Base-by-base conservation (phyloP, 2,329 filamentous ascomycete genomes). In the Albophoma yamanashiensis region DNA sequence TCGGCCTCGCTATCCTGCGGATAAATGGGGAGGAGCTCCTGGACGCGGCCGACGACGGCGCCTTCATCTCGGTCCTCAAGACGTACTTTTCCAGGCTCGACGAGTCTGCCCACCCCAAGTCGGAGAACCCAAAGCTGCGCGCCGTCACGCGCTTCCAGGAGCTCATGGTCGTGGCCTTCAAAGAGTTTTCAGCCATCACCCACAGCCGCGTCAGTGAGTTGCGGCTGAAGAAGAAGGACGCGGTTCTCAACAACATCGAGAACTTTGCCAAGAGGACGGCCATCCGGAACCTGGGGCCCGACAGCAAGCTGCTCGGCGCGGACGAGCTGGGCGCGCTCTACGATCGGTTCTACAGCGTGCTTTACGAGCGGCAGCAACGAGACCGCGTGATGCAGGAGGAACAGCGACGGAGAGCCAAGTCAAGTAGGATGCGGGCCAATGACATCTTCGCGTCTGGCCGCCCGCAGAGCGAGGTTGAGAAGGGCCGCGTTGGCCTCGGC, bases 131-230 rank as follows among this genome's bases (percentile, higher is more conserved):
- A 3, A 99, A 97, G 75, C 79, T 97, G 58, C 85, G 93, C 58
- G 91, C 92, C 0, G 94, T 99, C 59, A 99, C 95, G 7, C 85
- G 91, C 55, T 99, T 99, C 71, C 94, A 99, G 69, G 94, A 97
- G 73, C 83, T 99, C 60, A 97, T 99, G 92, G 94, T 99, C 3
- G 94, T 97, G 25, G 94, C 94, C 0, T 99, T 99, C 77, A 97
- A 97, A 67, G 94, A 99, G 70, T 99, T 99, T 70, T 89, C 93
- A 0, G 91, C 88, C 47, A 96, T 99, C 66, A 99, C 94, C 0
- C 93, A 99, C 70, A 88, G 86, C 69, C 96, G 88, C 57, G 92
- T 99, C 62, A 89, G 89, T 0, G 94, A 97, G 65, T 82, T 95
- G 69, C 87, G 94, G 27, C 81, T 89, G 47, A 96, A 92, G 74